Conservation (phyloP, 768 basidiomycete genomes). For the Suillus fuscotomentosus region DNA sequence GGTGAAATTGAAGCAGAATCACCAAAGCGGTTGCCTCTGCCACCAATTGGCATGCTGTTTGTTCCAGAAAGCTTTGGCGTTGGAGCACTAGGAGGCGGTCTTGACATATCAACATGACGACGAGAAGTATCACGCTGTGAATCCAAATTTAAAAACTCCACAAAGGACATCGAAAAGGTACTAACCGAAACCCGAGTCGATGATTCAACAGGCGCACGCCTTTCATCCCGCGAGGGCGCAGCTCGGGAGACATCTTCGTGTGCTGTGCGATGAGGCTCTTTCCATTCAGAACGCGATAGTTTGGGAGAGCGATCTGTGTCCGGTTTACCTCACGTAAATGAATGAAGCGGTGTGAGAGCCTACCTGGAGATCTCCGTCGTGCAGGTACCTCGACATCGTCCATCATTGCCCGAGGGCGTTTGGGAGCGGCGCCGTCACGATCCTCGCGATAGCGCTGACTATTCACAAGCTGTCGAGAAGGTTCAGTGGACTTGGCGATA, state of each 20-base stretch:
- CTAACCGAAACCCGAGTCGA: constrained; percentile 15
- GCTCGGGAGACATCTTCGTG: constrained; percentile 18
- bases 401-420: constrained; percentile 39
- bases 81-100: constrained; percentile 14
- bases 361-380: constrained; percentile 4
- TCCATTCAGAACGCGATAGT: background rate
- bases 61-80: constrained; percentile 30
- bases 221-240: constrained; percentile 15
- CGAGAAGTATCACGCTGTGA: constrained; percentile 21
- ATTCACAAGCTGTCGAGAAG: constrained; percentile 17
- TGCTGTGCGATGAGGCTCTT: background rate
- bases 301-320: background rate
- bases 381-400: constrained; percentile 13
- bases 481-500: constrained; percentile 18
- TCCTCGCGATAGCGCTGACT: constrained; percentile 13
- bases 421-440: constrained; percentile 27
- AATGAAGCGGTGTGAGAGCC: background rate
- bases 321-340: background rate
- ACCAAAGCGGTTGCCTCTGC: constrained; percentile 21
- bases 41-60: constrained; percentile 31
- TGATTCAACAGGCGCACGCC: constrained; percentile 17
- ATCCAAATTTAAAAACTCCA: background rate
- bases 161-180: background rate
- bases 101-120: constrained; percentile 11
- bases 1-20: constrained; percentile 10